phyloP scores from a whole-genome alignment of 169 alveolate species.

The Eimeria falciformis region DNA sequence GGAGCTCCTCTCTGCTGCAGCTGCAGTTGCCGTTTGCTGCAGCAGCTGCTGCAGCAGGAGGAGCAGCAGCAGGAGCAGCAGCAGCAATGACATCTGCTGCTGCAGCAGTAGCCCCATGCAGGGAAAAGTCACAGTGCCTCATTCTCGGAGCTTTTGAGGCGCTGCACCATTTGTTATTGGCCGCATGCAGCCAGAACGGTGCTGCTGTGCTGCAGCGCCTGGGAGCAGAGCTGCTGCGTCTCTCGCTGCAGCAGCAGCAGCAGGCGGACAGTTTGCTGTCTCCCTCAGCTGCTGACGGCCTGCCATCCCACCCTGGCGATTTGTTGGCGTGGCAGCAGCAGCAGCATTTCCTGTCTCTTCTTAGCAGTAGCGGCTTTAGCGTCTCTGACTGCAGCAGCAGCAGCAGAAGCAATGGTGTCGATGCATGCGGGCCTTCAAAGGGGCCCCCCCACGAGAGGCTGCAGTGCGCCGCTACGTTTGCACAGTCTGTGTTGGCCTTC shows the following conservation, averaged over 20 bases:
- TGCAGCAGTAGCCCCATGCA: constrained; percentile 62
- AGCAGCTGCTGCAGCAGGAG: constrained; percentile 65
- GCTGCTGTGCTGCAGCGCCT: constrained; percentile 29
- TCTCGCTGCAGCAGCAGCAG: constrained; percentile 64
- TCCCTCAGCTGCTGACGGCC: constrained; percentile 46
- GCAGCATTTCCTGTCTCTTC: constrained; percentile 55
- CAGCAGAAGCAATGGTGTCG: constrained; percentile 34
- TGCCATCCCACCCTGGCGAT: constrained; percentile 43
- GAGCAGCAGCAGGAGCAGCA: constrained; percentile 61
- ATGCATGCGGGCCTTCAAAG: background rate
- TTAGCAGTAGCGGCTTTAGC: constrained; percentile 40
- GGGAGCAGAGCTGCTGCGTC: constrained; percentile 52
- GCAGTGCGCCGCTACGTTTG: constrained; percentile 30
- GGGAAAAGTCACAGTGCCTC: constrained; percentile 41
- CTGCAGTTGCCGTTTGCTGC: constrained; percentile 61
- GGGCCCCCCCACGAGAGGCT: background rate
- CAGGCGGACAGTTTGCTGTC: constrained; percentile 14
- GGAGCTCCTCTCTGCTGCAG: constrained; percentile 29
- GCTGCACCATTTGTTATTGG: constrained; percentile 8
- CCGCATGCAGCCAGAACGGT: constrained; percentile 49
- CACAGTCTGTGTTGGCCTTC: constrained; percentile 55
- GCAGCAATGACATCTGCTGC: constrained; percentile 49
- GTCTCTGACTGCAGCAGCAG: constrained; percentile 9
- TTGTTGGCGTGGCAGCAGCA: constrained; percentile 47
- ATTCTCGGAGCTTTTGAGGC: constrained; percentile 31